Percentiles rank a stretch among this genome's conserved stretches.
phyloP scores from a whole-genome alignment of 805 yeast genomes.

The Yarrowia sp. region DNA sequence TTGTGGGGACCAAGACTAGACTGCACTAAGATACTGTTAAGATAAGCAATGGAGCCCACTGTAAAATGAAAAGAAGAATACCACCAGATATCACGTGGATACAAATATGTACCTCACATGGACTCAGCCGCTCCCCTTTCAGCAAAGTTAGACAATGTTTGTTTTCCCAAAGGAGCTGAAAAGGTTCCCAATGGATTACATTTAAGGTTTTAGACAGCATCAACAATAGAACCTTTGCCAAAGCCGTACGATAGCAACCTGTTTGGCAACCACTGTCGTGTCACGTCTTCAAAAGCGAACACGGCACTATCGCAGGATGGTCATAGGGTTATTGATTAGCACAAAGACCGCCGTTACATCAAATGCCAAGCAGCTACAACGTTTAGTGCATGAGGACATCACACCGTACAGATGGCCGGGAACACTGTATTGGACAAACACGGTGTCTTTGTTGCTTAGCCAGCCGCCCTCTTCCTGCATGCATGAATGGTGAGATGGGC shows the following conservation, averaged over 20 bases:
- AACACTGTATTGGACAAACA: constrained; percentile 11
- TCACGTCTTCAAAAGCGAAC: neutral
- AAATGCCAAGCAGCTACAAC: neutral
- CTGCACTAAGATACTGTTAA: neutral
- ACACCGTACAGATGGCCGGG: constrained; percentile 4
- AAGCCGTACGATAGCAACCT: constrained; percentile 16
- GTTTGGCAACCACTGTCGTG: neutral
- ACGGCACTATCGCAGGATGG: neutral
- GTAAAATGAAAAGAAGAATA: neutral
- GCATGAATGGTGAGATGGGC: constrained; percentile 20
- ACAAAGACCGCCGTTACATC: too few species aligned
- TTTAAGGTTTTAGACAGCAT: constrained; percentile 10
- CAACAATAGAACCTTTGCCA: constrained; percentile 23
- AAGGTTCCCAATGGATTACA: constrained; percentile 5
- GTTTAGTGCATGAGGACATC: neutral
- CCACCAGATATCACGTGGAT: neutral
- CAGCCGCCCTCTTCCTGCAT: constrained; percentile 26
- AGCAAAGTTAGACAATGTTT: constrained; percentile 22
- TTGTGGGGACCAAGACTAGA: constrained; percentile 1
- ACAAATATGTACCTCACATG: neutral
- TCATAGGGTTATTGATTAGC: too few species aligned
- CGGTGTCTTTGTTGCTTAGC: constrained; percentile 24
- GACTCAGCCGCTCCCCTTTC: constrained; percentile 2
- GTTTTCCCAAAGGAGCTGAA: constrained; percentile 17
- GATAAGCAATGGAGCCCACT: neutral